Evolutionary conservation across 2,329 filamentous ascomycete species (phyloP), one percentile per base, ranked within the genome.

Genomic region (Nigrograna mackinnonii): DNA sequence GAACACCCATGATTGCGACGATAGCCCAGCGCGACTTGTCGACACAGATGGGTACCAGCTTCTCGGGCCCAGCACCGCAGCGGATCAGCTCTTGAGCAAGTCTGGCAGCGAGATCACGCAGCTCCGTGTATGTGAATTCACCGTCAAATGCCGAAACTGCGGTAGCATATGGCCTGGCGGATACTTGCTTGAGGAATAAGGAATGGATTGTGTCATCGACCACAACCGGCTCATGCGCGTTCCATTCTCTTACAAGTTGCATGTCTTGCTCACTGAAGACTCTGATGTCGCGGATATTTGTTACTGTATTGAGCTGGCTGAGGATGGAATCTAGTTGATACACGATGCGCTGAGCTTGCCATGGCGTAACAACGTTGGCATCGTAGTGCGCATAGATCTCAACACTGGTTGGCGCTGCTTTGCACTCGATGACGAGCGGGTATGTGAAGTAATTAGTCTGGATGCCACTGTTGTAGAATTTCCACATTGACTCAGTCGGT

Each of bases 21-120:
- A 68, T 54, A 5, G 66, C 62, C 63, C 62, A 69, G 5, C 51
- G 44, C 4, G 66, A 68, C 45, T 69, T 70, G 33, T 68, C 62
- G 5, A 69, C 39, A 37, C 66, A 69, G 18, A 65, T 56, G 3
- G 63, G 55, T 5, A 69, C 54, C n/a, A 68, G 49, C 3, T 50
- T 52, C 36, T 66, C 64, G 1, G 63, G 61, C 7, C 60, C 63
- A 35, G 62, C 60, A 20, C 64, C 64, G n/a, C 62, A 42, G 28
- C 43, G 43, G 3, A 61, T 46, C 12, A 70, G 54, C 17, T 59
- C 47, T 17, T 60, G 53, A 5, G 64, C 59, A 21, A 70, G 43
- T 6, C 53, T 43, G 7, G 51, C 52, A 4, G 61, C 54, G 14
- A 56, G 33, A 19, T 54, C 45, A 5, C 41, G 26, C 7, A 66